phyloP scores from a whole-genome alignment of 345 rosid species.

The Alliaria petiolata region DNA sequence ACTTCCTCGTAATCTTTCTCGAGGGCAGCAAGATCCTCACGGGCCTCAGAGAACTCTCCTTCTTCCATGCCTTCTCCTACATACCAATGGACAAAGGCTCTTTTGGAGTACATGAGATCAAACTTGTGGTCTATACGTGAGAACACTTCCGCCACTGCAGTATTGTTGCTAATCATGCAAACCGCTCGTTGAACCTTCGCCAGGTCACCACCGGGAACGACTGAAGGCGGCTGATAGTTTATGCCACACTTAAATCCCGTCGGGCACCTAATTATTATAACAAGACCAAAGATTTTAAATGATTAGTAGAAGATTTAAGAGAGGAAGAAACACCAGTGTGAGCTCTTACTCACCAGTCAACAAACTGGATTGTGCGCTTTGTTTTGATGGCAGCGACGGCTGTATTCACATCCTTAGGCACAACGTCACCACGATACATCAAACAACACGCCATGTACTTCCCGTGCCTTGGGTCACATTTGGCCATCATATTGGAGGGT shows the following conservation, averaged over 20 bases:
- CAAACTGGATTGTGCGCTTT: slow-evolving; percentile 76
- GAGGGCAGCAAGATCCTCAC: slow-evolving; percentile 85
- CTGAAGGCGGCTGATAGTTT: slow-evolving; percentile 82
- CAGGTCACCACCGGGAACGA: slow-evolving; percentile 73
- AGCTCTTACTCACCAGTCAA: slow-evolving; percentile 46
- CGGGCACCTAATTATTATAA: slow-evolving; percentile 47
- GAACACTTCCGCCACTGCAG: slow-evolving; percentile 82
- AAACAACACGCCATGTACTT: slow-evolving; percentile 88
- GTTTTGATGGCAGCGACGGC: slow-evolving; percentile 75
- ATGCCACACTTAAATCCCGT: slow-evolving; percentile 86
- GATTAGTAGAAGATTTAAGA: neutral
- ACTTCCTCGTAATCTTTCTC: slow-evolving; percentile 90
- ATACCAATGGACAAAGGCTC: slow-evolving; percentile 87
- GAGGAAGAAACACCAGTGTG: neutral
- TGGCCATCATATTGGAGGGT: slow-evolving; percentile 85
- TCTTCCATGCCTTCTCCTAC: slow-evolving; percentile 97
- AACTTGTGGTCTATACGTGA: slow-evolving; percentile 69
- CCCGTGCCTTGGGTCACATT: slow-evolving; percentile 86
- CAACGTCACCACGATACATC: slow-evolving; percentile 83
- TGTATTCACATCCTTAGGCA: slow-evolving; percentile 79
- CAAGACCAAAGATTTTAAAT: neutral
- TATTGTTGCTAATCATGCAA: slow-evolving; percentile 89
- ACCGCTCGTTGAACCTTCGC: slow-evolving; percentile 81
- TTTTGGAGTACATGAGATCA: slow-evolving; percentile 81
- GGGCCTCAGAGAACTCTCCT: slow-evolving; percentile 88